Conservation (phyloP, 169 alveolate species). For the Besnoitia besnoiti region DNA sequence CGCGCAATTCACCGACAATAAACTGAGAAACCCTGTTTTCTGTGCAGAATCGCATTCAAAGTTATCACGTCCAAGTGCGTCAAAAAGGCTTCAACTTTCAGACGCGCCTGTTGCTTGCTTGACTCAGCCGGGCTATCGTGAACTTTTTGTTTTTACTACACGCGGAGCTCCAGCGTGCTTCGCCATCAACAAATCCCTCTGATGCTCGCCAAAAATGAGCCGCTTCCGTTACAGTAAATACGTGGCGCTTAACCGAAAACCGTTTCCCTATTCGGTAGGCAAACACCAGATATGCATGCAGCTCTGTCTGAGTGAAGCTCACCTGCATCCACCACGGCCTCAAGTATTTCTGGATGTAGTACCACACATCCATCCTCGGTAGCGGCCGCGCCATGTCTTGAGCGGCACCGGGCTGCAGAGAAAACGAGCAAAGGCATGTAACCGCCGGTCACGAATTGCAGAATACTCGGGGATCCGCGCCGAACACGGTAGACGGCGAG, state of each 20-base stretch:
- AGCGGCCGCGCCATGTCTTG: constrained; percentile 56
- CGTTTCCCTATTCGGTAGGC: not conserved
- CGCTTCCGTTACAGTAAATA: not conserved
- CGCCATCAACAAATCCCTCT: too few species aligned
- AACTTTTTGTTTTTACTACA: not conserved
- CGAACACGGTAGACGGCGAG: too few species aligned
- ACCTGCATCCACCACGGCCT: constrained; percentile 64
- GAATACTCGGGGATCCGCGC: too few species aligned
- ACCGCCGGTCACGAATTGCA: too few species aligned
- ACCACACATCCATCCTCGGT: constrained; percentile 60
- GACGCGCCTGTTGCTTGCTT: too few species aligned
- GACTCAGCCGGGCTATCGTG: not conserved
- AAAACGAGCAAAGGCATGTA: not conserved
- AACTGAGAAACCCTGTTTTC: too few species aligned
- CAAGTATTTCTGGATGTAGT: constrained; percentile 45
- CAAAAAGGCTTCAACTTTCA: too few species aligned
- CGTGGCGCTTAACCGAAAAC: not conserved
- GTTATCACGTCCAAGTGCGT: too few species aligned
- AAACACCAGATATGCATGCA: not conserved
- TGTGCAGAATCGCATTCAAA: too few species aligned
- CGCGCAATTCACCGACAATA: too few species aligned
- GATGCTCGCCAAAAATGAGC: not conserved
- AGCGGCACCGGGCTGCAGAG: not conserved
- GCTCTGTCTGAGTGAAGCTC: not conserved
- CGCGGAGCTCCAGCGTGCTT: too few species aligned